Conservation (phyloP, 202 grass and related monocot genomes). For the Dendrocalamus latiflorus region DNA sequence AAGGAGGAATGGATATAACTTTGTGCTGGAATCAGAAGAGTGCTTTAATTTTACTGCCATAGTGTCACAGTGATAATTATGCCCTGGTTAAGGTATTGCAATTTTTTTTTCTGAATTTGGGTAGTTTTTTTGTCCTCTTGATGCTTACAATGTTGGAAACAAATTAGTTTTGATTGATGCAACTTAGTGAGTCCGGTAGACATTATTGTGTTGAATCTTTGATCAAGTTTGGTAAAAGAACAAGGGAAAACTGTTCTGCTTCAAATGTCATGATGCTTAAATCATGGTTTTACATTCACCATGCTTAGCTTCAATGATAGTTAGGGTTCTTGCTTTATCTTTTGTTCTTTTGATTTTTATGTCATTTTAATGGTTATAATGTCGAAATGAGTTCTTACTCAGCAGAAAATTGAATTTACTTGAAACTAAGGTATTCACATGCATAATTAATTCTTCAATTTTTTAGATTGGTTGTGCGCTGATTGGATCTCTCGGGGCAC, state of each 20-base stretch:
- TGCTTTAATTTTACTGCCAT: neutral
- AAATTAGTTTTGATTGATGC: neutral
- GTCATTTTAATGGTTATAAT: slow-evolving; percentile 13
- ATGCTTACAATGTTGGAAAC: slow-evolving; percentile 9
- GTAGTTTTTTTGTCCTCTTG: neutral
- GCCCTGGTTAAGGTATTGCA: neutral
- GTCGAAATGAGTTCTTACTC: neutral
- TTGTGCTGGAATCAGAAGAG: neutral
- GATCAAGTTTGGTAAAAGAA: slow-evolving; percentile 15
- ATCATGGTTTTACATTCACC: slow-evolving; percentile 2
- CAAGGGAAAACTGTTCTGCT: neutral
- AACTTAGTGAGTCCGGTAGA: neutral
- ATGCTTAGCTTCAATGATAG: neutral
- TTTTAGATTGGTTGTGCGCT: slow-evolving; percentile 85
- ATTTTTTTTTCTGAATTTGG: neutral
- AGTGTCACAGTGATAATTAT: neutral
- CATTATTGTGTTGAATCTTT: slow-evolving; percentile 1
- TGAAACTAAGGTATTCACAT: neutral
- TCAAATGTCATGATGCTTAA: neutral
- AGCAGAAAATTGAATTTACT: neutral
- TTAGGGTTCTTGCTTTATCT: neutral
- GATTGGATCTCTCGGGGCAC: slow-evolving; percentile 84
- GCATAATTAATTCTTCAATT: neutral
- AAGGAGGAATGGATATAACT: neutral
- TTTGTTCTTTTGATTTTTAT: neutral